A percentile compares a stretch with the other conserved stretches of the same genome.
Conservation (phyloP, 1,139 yeast genomes). For the Nakaseomyces nivariensis region DNA sequence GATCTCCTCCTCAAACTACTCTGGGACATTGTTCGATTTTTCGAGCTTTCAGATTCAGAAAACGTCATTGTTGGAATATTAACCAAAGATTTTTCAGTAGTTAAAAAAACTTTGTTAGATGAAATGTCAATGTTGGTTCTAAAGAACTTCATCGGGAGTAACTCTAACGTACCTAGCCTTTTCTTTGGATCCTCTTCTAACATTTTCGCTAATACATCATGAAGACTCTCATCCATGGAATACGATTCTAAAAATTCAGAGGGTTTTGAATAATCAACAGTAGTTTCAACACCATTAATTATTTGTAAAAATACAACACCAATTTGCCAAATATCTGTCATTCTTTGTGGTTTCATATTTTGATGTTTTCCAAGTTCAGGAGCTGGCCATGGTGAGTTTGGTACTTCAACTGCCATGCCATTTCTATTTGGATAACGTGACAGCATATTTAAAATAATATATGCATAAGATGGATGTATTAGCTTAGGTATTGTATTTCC, state of each 20-base stretch:
- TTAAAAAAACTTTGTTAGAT: slow-evolving; percentile 14
- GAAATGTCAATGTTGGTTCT: slow-evolving; percentile 50
- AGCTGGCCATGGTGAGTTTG: slow-evolving; percentile 51
- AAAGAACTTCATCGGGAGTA: slow-evolving; percentile 72
- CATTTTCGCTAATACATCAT: slow-evolving; percentile 58
- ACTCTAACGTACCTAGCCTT: slow-evolving; percentile 73
- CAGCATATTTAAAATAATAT: slow-evolving; percentile 51
- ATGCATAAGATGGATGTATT: slow-evolving; percentile 63
- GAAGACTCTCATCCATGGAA: slow-evolving; percentile 43
- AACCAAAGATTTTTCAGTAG: slow-evolving; percentile 9
- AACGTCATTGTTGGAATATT: slow-evolving; percentile 3
- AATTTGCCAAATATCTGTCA: slow-evolving; percentile 87
- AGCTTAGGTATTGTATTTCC: slow-evolving; percentile 54
- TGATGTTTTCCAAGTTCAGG: slow-evolving; percentile 52
- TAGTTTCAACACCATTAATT: slow-evolving; percentile 53
- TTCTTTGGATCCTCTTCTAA: slow-evolving; percentile 57
- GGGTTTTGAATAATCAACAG: slow-evolving; percentile 49
- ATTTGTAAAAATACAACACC: slow-evolving; percentile 72
- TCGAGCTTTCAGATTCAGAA: slow-evolving; percentile 7
- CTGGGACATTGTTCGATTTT: slow-evolving; percentile 18
- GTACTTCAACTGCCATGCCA: slow-evolving; percentile 17
- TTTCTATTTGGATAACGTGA: slow-evolving; percentile 38
- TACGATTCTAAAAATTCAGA: slow-evolving; percentile 46
- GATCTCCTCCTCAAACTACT: slow-evolving; percentile 31
- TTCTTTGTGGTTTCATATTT: slow-evolving; percentile 46